Evolutionary conservation across 2,329 filamentous ascomycete species (phyloP).

Genomic region (Eutypa lata): DNA sequence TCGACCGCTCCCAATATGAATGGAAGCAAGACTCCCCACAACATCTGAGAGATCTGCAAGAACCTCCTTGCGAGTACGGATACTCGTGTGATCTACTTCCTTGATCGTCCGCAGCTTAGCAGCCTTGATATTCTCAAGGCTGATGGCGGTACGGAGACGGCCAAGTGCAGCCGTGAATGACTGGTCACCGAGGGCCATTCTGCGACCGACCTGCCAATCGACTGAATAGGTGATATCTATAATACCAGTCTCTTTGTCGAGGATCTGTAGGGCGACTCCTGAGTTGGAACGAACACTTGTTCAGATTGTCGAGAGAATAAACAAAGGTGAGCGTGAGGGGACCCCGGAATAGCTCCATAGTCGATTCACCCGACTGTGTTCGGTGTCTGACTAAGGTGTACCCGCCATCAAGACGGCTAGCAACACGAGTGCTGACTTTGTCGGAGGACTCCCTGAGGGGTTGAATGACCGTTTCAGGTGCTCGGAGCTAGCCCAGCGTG

Average conservation of each 20-base stretch:
- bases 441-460: background rate
- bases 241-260: constrained; percentile 35
- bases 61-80: too few relatives aligned
- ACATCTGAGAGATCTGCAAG: too few relatives aligned
- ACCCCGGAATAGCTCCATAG: constrained; percentile 34
- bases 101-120: background rate
- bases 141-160: constrained; percentile 20
- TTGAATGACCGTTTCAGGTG: too few relatives aligned
- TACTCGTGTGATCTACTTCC: background rate
- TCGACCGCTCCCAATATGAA: too few relatives aligned
- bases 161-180: constrained; percentile 13
- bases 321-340: too few relatives aligned
- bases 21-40: too few relatives aligned
- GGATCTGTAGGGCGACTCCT: constrained; percentile 34
- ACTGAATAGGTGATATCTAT: constrained; percentile 42
- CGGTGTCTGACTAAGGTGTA: constrained; percentile 35
- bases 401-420: constrained; percentile 30
- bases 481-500: constrained; percentile 13
- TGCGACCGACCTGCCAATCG: constrained; percentile 41
- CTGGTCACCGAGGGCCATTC: constrained; percentile 33
- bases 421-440: background rate
- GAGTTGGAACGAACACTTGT: too few relatives aligned
- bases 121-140: constrained; percentile 9
- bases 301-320: constrained; percentile 11
- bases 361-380: constrained; percentile 37